Evolutionary conservation across 768 basidiomycete species (phyloP), one percentile per base, ranked within the genome.

Genomic region (Psilocybe subaeruginosa): DNA sequence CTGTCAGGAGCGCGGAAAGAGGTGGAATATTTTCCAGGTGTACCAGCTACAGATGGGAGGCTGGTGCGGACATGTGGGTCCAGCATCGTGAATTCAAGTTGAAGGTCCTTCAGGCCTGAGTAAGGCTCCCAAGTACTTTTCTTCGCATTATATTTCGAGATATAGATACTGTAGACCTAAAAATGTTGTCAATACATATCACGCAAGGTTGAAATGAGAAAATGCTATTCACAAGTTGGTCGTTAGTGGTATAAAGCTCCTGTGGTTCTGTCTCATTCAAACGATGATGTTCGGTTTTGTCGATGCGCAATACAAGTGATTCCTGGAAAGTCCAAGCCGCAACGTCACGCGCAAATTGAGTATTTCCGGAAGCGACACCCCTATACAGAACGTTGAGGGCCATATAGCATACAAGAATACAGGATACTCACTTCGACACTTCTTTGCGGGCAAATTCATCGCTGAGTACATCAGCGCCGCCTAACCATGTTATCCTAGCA

Each of bases 1-100:
- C 96, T 82, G 75, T 99, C 97, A 6, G 97, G 97, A 1, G 88
- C 89, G 45, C 87, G 88, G 87, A 99, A 97, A 12, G 85, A 85
- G n/a, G 88, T 85, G 12, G 85, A 82, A 77, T 95, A 98, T 66
- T 83, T 80, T 23, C 90, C 90, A 2, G 88, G 84, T 27, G 76
- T 64, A 0, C 82, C 83, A 3, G 77, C 56, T 8, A 87, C 84
- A 9, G 90, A 81, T 9, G 74, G 79, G 8, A 99, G 82, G 6
- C 90, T 77, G 12, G 88, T 93, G 37, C 97, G 93, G 61, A 99
- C 78, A 74, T 97, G 95, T 1, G 97, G 97, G 73, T 99, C 97
- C 43, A 99, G 87, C 97, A 99, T 99, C 19, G 95, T 97, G 72
- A 99, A 98, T 68, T 97, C 96, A 54, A 99, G 81, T 68, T 98